Base-by-base conservation (phyloP, 805 yeast species). In the Saccharomycopsis sp. region DNA sequence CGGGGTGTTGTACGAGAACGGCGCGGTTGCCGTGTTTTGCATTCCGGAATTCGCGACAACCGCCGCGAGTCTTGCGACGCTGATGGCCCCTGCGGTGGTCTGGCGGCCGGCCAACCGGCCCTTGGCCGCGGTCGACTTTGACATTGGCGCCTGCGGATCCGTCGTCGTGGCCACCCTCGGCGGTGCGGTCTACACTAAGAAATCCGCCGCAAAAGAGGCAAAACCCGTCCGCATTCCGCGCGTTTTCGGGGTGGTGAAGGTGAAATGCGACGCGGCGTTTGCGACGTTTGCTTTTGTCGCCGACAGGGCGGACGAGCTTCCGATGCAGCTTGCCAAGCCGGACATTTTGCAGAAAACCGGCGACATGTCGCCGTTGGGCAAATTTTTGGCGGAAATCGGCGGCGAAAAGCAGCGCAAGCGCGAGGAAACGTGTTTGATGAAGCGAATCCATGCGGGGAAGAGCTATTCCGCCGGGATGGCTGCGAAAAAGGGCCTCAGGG, bases 81-180 rank as follows among this genome's bases (percentile, higher is more conserved):
- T 65, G 41, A 67, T 81, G 14, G 82, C 77, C 51, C 82, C 79
- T 63, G 62, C 67, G 0, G 68, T 71, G 0, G 71, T 79, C n/a
- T 88, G 94, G 92, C 76, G 71, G 34, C 88, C 91, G 0, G 75
- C 80, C 57, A 80, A 80, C 53, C 67, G 70, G 9, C 84, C 81
- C 63, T 71, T 81, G 76, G 75, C 73, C 57, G 89, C 82, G 52
- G 73, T 72, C 2, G 96, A 89, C 70, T 78, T 87, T 34, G 92
- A 84, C 64, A 76, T 85, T 50, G 79, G 87, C 1, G 73, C 71
- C 16, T 87, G 85, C 64, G 95, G 95, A 0, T 82, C 88, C 0
- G 68, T 89, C 1, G 73, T 91, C 1, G 67, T 91, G 1, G 80
- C 87, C 61, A 85, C 94, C 0, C 68, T 74, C 20, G 82, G 83